These are phyloP conservation scores for Agaricus blazei DNA, from an alignment of 768 basidiomycete genomes.

Conservation along the genomic window DNA sequence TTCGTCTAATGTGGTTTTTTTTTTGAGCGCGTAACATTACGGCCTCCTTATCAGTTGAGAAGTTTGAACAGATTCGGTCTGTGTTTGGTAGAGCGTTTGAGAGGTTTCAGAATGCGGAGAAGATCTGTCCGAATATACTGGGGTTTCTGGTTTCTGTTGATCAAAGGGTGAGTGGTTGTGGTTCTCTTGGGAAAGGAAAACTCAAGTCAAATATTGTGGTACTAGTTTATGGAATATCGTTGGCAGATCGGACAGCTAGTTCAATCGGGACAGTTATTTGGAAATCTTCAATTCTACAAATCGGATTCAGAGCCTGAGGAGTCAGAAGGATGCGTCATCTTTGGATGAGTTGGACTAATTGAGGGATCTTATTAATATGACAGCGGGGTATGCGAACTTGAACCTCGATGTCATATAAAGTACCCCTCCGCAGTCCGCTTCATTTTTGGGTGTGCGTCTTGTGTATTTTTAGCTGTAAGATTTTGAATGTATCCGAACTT, in stretches of 20 bases:
- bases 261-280: neutral
- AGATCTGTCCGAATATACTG: constrained; percentile 18
- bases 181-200: neutral
- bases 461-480: too few species aligned
- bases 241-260: neutral
- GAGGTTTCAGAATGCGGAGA: constrained; percentile 16
- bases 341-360: too few species aligned
- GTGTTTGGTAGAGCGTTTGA: constrained; percentile 30
- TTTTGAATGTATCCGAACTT: too few species aligned
- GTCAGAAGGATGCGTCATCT: neutral
- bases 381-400: too few species aligned
- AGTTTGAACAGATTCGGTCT: constrained; percentile 21
- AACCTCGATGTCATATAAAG: too few species aligned
- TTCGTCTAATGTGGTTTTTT: too few species aligned
- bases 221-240: constrained; percentile 2
- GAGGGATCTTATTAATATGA: too few species aligned
- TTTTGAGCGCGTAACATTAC: constrained; percentile 30
- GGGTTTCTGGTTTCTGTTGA: constrained; percentile 21
- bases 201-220: neutral
- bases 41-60: constrained; percentile 23
- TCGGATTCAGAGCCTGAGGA: neutral
- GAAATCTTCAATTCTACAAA: neutral
- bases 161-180: neutral
- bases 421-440: too few species aligned
- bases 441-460: too few species aligned